These are phyloP conservation scores for Tetrastigma voinierianum DNA, from an alignment of 164 flowering plant genomes.

Conservation along the genomic window DNA sequence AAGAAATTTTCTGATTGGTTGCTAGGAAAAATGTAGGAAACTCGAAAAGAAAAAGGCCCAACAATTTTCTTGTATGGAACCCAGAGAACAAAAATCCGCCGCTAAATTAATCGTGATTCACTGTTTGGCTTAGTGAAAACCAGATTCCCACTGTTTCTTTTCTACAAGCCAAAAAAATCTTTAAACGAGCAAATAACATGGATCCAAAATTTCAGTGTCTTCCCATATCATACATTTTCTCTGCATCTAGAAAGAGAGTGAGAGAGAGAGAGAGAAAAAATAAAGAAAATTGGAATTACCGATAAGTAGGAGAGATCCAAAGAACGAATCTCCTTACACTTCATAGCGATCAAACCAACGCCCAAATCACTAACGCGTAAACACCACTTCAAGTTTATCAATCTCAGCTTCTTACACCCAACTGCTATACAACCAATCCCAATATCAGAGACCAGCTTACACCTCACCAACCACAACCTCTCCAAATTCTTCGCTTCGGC, in stretches of 20 bases:
- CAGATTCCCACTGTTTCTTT: too few species aligned
- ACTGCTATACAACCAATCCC: conserved; percentile 82
- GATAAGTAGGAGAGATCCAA: conserved; percentile 72
- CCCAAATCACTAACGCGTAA: conserved; percentile 66
- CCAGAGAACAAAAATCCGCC: too few species aligned
- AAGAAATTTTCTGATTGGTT: too few species aligned
- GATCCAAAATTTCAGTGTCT: too few species aligned
- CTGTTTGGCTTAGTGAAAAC: too few species aligned
- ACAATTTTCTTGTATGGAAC: too few species aligned
- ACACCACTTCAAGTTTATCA: conserved; percentile 70
- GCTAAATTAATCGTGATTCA: too few species aligned
- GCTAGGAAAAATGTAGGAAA: too few species aligned
- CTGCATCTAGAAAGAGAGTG: background rate
- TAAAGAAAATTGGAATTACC: conserved; percentile 29
- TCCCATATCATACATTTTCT: background rate
- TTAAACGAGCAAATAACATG: too few species aligned
- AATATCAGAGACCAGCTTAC: conserved; percentile 64
- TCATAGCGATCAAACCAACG: conserved; percentile 65
- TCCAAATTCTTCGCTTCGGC: conserved; percentile 64
- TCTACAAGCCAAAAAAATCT: too few species aligned
- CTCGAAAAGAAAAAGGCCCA: too few species aligned
- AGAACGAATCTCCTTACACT: conserved; percentile 58
- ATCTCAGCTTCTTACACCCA: conserved; percentile 59
- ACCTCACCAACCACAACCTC: conserved; percentile 61
- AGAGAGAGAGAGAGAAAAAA: background rate